A percentile compares a stretch with the other conserved stretches of the same genome.
phyloP scores from a whole-genome alignment of 345 rosid species.

The Eucalyptus polyanthemos region DNA sequence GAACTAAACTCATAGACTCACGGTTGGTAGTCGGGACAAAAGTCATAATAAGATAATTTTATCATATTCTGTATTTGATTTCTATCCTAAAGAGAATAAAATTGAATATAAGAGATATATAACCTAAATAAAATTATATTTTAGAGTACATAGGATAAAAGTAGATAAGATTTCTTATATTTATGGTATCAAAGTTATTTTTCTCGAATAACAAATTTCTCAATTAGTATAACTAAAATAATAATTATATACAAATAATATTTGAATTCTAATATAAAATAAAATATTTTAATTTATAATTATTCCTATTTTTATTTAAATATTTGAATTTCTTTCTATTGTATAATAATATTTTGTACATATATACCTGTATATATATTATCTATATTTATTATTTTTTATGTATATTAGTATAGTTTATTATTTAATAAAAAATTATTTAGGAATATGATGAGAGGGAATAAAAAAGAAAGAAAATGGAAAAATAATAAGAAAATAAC shows the following conservation, averaged over 20 bases:
- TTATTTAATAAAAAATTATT: background rate
- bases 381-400: background rate
- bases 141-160: background rate
- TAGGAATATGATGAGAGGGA: background rate
- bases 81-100: background rate
- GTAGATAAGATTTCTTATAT: background rate
- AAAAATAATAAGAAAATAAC: background rate
- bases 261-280: background rate
- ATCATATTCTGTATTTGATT: background rate
- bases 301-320: background rate
- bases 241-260: background rate
- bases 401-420: background rate
- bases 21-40: background rate
- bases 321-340: background rate
- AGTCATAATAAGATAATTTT: background rate
- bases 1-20: background rate
- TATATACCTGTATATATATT: too few species aligned
- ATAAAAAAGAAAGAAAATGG: background rate
- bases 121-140: background rate
- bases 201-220: background rate
- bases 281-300: background rate
- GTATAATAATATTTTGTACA: background rate
- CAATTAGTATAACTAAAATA: background rate
- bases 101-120: background rate
- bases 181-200: background rate